These are phyloP conservation scores for Novymonas esmeraldas DNA, from an alignment of 208 protist species.

Conservation along the genomic window DNA sequence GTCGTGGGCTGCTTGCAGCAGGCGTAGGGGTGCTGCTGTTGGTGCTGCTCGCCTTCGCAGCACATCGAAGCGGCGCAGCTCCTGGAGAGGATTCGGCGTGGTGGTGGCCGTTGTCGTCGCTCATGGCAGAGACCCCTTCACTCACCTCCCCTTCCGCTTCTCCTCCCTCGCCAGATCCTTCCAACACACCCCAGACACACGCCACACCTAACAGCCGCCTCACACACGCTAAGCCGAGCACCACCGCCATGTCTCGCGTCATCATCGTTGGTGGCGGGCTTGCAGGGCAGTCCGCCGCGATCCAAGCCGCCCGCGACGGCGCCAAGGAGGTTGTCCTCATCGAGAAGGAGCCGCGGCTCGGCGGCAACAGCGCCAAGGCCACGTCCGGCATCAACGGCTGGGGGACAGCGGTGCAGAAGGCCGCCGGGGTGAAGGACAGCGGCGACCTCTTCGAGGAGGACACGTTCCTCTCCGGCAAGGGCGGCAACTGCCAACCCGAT, in stretches of 20 bases:
- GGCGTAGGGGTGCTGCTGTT: slow-evolving; percentile 5
- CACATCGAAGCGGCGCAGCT: background rate
- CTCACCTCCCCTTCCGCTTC: slow-evolving; percentile 4
- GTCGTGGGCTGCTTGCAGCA: background rate
- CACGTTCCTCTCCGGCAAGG: slow-evolving; percentile 66
- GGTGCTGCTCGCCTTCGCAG: slow-evolving; percentile 16
- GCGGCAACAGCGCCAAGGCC: slow-evolving; percentile 97
- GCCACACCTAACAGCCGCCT: slow-evolving; percentile 26
- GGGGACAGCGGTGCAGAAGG: slow-evolving; percentile 83
- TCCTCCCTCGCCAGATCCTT: slow-evolving; percentile 24
- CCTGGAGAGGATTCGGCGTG: slow-evolving; percentile 1
- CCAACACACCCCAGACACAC: slow-evolving; percentile 41
- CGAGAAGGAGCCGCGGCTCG: slow-evolving; percentile 90
- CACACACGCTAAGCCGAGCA: slow-evolving; percentile 34
- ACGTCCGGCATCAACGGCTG: slow-evolving; percentile 96
- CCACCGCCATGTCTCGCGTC: slow-evolving; percentile 54
- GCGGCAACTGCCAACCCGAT: slow-evolving; percentile 62
- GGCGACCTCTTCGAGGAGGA: slow-evolving; percentile 81
- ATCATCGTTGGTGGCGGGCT: slow-evolving; percentile 86
- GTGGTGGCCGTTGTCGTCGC: slow-evolving; percentile 3
- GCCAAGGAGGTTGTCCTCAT: slow-evolving; percentile 86
- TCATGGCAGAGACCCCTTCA: slow-evolving; percentile 9
- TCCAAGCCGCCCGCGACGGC: slow-evolving; percentile 74
- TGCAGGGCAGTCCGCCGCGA: slow-evolving; percentile 78
- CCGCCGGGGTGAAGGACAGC: slow-evolving; percentile 55